phyloP scores from a whole-genome alignment of 2,329 filamentous ascomycete genomes.

The Bisporella sp. region DNA sequence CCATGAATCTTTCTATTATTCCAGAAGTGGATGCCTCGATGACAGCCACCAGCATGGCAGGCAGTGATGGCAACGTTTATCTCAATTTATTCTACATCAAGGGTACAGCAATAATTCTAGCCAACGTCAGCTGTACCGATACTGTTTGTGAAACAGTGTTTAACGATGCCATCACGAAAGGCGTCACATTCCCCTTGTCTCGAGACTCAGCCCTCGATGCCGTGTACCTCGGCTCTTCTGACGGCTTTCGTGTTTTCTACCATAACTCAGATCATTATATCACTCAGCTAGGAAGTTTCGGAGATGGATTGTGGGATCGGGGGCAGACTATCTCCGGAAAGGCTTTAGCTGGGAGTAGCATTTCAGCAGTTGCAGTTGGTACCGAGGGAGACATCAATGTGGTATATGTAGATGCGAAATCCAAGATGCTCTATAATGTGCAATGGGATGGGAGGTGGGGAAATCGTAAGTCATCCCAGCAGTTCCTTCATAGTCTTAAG shows the following conservation, averaged over 20 bases:
- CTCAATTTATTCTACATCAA: slow-evolving; percentile 9
- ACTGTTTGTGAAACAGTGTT: neutral
- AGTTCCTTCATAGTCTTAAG: neutral
- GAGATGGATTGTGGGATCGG: slow-evolving; percentile 5
- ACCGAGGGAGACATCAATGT: neutral
- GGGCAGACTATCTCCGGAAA: slow-evolving; percentile 6
- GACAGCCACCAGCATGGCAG: slow-evolving; percentile 1
- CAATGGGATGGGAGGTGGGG: neutral
- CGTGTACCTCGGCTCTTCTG: neutral
- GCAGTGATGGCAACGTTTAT: slow-evolving; percentile 3
- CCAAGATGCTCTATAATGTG: neutral
- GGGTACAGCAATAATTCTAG: slow-evolving; percentile 2
- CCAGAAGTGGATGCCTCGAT: slow-evolving; percentile 5
- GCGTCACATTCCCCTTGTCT: too few species aligned
- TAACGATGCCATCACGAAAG: too few species aligned
- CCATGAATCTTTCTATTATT: slow-evolving; percentile 4
- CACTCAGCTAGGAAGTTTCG: neutral
- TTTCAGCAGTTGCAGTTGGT: slow-evolving; percentile 1
- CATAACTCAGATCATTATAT: slow-evolving; percentile 8
- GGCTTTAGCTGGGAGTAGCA: slow-evolving; percentile 4
- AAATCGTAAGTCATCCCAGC: neutral
- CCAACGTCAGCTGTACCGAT: slow-evolving; percentile 5
- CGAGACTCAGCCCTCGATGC: neutral
- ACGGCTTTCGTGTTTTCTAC: slow-evolving; percentile 4
- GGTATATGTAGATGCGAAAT: slow-evolving; percentile 1